A percentile compares a stretch with the other conserved stretches of the same genome.
phyloP scores from a whole-genome alignment of 2,329 filamentous ascomycete species.

The Clonostachys sp. region DNA sequence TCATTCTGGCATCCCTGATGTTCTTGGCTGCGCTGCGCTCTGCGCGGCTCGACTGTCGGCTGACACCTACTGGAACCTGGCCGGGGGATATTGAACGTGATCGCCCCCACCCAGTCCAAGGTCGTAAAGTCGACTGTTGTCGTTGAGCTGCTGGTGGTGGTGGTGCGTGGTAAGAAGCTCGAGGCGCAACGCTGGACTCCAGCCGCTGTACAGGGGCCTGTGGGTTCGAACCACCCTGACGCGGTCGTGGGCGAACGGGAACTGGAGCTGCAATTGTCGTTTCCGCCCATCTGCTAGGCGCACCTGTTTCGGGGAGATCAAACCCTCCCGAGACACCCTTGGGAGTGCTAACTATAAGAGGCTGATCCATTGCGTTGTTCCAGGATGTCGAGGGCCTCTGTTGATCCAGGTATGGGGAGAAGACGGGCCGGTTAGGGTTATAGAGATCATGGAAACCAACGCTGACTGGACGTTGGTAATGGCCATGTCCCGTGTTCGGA shows the following conservation, averaged over 20 bases:
- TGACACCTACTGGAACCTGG: conserved; percentile 26
- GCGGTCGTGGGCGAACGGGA: conserved; percentile 41
- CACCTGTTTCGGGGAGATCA: conserved; percentile 32
- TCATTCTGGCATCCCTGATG: conserved; percentile 54
- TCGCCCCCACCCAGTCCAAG: conserved; percentile 26
- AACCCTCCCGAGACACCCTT: conserved; percentile 48
- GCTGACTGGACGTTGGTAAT: no score
- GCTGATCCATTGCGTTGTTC: conserved; percentile 36
- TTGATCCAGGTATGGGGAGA: conserved; percentile 19
- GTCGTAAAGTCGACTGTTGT: conserved; percentile 5
- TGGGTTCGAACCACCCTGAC: conserved; percentile 8
- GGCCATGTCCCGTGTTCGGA: no score
- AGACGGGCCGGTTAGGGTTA: neutral
- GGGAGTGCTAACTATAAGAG: conserved; percentile 58
- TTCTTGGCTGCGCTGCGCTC: conserved; percentile 59
- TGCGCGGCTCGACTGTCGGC: conserved; percentile 47
- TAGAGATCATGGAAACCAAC: no score
- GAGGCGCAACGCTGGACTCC: conserved; percentile 36
- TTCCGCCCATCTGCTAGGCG: conserved; percentile 26
- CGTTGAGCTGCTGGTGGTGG: neutral
- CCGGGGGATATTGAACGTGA: conserved; percentile 21
- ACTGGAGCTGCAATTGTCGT: conserved; percentile 48
- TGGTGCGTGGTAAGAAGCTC: neutral
- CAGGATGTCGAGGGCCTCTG: conserved; percentile 28
- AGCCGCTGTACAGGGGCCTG: conserved; percentile 39